Evolutionary conservation across 176 grass and related monocot species (phyloP).

Genomic region (Rhipidocladum racemiflorum): DNA sequence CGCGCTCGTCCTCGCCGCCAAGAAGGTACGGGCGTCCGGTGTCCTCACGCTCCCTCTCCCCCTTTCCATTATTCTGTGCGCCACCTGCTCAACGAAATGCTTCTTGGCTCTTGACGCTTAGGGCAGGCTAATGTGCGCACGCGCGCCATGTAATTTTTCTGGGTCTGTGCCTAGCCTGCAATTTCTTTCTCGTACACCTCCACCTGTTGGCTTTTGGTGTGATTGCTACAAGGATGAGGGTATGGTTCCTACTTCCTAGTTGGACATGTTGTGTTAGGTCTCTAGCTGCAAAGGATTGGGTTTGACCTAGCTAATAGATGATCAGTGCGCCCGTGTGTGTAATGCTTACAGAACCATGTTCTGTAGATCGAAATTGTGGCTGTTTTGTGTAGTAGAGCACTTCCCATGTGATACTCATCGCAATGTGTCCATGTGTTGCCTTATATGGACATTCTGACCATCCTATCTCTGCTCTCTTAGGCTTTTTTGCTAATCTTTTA

Average conservation of each 20-base stretch:
- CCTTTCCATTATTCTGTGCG: no score
- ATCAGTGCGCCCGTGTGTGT: not conserved
- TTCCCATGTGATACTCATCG: not conserved
- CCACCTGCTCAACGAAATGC: constrained; percentile 18
- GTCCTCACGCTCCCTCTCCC: no score
- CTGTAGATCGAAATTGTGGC: not conserved
- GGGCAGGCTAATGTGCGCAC: not conserved
- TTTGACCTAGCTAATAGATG: not conserved
- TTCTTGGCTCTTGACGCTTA: not conserved
- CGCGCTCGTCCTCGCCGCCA: constrained; percentile 79
- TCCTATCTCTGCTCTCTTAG: not conserved
- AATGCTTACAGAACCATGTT: not conserved
- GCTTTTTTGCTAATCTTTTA: no score
- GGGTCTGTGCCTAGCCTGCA: not conserved
- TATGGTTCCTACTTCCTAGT: not conserved
- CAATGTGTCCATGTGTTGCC: not conserved
- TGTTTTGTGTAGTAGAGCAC: not conserved
- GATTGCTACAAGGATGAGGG: not conserved
- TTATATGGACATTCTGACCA: not conserved
- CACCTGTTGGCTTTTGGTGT: no score
- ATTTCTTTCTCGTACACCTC: not conserved
- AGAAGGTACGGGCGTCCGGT: constrained; percentile 52
- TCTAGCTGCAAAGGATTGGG: not conserved
- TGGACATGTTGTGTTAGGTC: not conserved
- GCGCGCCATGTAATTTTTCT: not conserved